A percentile compares a stretch with the other conserved stretches of the same genome.
Conservation (phyloP, 352 stramenopile species). For the Globisporangium splendens region DNA sequence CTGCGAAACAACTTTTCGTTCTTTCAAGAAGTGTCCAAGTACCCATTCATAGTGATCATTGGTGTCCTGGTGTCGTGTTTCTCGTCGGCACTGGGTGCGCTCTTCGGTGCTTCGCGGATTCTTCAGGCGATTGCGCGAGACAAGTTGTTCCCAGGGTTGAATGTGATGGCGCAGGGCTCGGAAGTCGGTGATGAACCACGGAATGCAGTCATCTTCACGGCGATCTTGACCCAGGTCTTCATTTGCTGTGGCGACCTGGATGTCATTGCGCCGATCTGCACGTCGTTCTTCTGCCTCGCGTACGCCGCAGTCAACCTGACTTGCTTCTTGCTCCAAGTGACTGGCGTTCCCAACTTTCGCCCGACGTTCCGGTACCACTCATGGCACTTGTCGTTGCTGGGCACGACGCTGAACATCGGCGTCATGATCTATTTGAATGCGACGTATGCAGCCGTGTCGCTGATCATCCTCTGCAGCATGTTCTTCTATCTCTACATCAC, state of each 20-base stretch:
- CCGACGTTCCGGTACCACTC: conserved; percentile 69
- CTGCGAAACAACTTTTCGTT: conserved; percentile 74
- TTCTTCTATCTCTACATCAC: conserved; percentile 73
- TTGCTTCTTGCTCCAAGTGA: conserved; percentile 71
- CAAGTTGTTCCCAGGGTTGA: conserved; percentile 48
- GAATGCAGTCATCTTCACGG: conserved; percentile 66
- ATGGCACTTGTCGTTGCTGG: conserved; percentile 60
- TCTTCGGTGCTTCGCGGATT: conserved; percentile 73
- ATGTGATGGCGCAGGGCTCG: conserved; percentile 46
- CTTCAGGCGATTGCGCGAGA: conserved; percentile 77
- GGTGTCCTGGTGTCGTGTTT: conserved; percentile 72
- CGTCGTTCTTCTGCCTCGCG: conserved; percentile 77
- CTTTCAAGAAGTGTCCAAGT: conserved; percentile 63
- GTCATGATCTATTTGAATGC: conserved; percentile 82
- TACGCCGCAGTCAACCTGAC: conserved; percentile 76
- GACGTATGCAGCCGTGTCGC: conserved; percentile 47
- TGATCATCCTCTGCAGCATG: conserved; percentile 47
- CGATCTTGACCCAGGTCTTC: conserved; percentile 51
- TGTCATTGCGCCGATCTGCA: conserved; percentile 75
- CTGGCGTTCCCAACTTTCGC: conserved; percentile 76
- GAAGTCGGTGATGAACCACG: conserved; percentile 64
- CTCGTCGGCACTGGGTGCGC: conserved; percentile 53
- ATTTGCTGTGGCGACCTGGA: conserved; percentile 76
- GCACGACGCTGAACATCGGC: conserved; percentile 51
- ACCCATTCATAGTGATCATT: conserved; percentile 51